Conservation (phyloP, 495 filamentous ascomycete species). For the Cryomyces minteri region DNA sequence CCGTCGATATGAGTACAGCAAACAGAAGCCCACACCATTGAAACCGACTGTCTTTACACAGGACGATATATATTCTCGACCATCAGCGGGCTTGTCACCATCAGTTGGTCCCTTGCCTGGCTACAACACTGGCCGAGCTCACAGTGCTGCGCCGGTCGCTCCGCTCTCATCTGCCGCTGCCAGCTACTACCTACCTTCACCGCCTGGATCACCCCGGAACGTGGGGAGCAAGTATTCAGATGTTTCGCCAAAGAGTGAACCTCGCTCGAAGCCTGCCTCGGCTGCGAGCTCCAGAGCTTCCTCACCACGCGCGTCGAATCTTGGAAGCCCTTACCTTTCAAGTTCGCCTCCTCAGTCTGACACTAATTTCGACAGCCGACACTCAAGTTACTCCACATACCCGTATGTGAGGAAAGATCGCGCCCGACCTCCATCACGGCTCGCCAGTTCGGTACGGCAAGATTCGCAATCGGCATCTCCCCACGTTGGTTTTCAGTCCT, state of each 20-base stretch:
- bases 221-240: background rate
- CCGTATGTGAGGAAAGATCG: background rate
- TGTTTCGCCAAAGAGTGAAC: background rate
- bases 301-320: conserved; percentile 1
- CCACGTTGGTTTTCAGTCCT: too few species aligned
- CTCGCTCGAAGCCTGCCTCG: conserved; percentile 1
- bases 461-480: too few species aligned
- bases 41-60: too few species aligned
- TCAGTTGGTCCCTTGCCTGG: background rate
- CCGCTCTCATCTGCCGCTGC: background rate
- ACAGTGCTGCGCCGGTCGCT: background rate
- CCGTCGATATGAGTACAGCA: background rate
- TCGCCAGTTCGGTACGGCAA: conserved; percentile 2
- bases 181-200: background rate
- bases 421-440: conserved; percentile 6
- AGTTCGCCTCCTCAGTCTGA: background rate
- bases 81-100: background rate
- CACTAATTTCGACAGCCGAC: background rate
- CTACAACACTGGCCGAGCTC: background rate
- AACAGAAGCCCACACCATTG: too few species aligned
- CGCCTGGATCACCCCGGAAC: background rate
- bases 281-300: conserved; percentile 5
- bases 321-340: background rate
- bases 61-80: too few species aligned
- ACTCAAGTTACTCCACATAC: background rate